Base-by-base conservation (phyloP, 2,329 filamentous ascomycete species). In the Alternaria tenuissima region DNA sequence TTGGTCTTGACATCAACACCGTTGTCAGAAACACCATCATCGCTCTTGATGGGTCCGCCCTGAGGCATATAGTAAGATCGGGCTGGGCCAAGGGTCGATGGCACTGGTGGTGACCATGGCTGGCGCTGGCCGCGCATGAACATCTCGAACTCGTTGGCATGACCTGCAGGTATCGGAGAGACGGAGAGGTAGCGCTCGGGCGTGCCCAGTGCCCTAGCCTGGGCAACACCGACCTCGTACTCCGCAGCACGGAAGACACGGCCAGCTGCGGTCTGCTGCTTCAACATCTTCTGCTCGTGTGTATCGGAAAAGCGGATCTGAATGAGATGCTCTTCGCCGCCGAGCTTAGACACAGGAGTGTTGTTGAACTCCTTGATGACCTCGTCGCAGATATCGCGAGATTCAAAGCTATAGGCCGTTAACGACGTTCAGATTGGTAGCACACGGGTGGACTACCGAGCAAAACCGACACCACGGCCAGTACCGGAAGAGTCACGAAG, bases 301-400 rank as follows among this genome's bases (percentile, higher is more conserved):
- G 95, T 99, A 76, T 99, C 95, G 64, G 96, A 94, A 78, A 96
- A 99, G 67, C 95, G 94, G 69, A 99, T 93, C 81, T 97, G 94
- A 65, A 94, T 89, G 66, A 95, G 87, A 28, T 90, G 88, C 72
- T 96, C 92, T 34, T 91, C 88, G 41, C 91, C 91, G 67, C 73
- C 75, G 30, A 87, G 82, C 68, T 89, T 83, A 34, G 78, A 75
- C 64, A 84, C 81, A 32, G 81, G 79, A 52, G 80, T 81, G 66
- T 95, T 94, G 80, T 96, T 94, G 81, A 91, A 99, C 65, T 91
- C 89, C 70, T 86, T 85, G 79, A 99, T 93, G 68, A 99, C 89
- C 68, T 93, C 88, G 70, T 98, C 94, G 69, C 95, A 98, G 68
- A 96, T 85, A 0, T 96, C 92, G 48, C 94, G 94, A 62, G 82